phyloP scores from a whole-genome alignment of 2,329 filamentous ascomycete species.

The Alternaria brassicicola region DNA sequence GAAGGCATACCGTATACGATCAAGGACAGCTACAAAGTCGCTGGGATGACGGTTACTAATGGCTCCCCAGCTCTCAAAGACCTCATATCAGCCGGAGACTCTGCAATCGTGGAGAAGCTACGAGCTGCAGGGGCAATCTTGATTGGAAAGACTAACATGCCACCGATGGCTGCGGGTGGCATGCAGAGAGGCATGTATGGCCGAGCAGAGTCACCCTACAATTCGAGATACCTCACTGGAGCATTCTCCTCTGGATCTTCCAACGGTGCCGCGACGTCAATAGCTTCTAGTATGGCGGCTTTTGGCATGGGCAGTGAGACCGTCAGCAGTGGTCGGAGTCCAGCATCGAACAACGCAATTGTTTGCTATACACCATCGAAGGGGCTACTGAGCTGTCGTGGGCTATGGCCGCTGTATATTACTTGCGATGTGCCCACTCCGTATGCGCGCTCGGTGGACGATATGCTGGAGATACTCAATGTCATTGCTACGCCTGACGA shows the following conservation, averaged over 20 bases:
- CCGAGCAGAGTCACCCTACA: conserved; percentile 63
- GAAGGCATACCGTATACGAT: conserved; percentile 65
- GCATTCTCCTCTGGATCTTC: conserved; percentile 65
- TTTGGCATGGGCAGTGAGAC: conserved; percentile 64
- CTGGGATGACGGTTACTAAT: conserved; percentile 59
- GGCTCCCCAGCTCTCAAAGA: conserved; percentile 62
- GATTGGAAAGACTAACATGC: conserved; percentile 65
- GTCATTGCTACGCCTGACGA: conserved; percentile 55
- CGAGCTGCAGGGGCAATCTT: conserved; percentile 58
- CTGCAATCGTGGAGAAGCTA: conserved; percentile 57
- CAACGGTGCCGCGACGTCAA: conserved; percentile 61
- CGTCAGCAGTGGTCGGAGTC: conserved; percentile 62
- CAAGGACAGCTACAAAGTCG: conserved; percentile 64
- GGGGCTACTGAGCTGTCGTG: conserved; percentile 59
- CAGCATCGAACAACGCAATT: conserved; percentile 63
- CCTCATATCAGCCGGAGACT: conserved; percentile 59
- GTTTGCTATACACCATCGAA: conserved; percentile 63
- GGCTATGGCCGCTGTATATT: conserved; percentile 62
- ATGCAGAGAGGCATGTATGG: conserved; percentile 65
- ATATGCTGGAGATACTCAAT: conserved; percentile 59
- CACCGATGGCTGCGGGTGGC: conserved; percentile 64
- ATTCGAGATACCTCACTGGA: conserved; percentile 58
- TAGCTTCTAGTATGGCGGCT: conserved; percentile 57
- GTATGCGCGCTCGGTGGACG: conserved; percentile 57
- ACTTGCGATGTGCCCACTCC: conserved; percentile 63